A percentile compares a stretch with the other conserved stretches of the same genome.
phyloP scores from a whole-genome alignment of 345 rosid species.

The Bruguiera parviflora region DNA sequence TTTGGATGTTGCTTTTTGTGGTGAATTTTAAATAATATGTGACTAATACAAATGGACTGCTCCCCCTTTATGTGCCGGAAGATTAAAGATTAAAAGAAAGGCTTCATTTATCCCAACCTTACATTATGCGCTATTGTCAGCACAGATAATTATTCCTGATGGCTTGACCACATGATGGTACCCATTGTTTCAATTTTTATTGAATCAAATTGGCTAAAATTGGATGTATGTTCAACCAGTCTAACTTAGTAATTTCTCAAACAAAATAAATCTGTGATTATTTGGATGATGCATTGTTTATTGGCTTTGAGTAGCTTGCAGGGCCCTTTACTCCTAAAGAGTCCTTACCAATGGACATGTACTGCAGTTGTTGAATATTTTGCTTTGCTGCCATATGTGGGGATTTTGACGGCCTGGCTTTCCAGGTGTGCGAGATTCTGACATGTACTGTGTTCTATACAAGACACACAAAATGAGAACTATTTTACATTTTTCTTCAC shows the following conservation, averaged over 20 bases:
- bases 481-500: too few species aligned
- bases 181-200: too few species aligned
- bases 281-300: constrained; percentile 3
- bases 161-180: too few species aligned
- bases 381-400: constrained; percentile 29
- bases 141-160: too few species aligned
- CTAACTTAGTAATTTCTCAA: not conserved
- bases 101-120: too few species aligned
- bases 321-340: constrained; percentile 23
- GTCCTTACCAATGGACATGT: constrained; percentile 17
- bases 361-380: constrained; percentile 24
- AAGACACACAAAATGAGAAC: not conserved
- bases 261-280: not conserved
- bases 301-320: constrained; percentile 20
- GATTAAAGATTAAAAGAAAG: too few species aligned
- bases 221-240: not conserved
- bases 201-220: not conserved
- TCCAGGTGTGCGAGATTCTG: constrained; percentile 14
- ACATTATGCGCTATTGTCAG: too few species aligned
- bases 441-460: not conserved
- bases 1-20: too few species aligned
- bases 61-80: too few species aligned
- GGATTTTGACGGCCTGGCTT: constrained; percentile 19
- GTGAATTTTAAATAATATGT: too few species aligned
- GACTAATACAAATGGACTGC: too few species aligned